These are phyloP conservation scores for Penicillium paradoxum DNA, from an alignment of 495 filamentous ascomycete genomes.

Conservation along the genomic window DNA sequence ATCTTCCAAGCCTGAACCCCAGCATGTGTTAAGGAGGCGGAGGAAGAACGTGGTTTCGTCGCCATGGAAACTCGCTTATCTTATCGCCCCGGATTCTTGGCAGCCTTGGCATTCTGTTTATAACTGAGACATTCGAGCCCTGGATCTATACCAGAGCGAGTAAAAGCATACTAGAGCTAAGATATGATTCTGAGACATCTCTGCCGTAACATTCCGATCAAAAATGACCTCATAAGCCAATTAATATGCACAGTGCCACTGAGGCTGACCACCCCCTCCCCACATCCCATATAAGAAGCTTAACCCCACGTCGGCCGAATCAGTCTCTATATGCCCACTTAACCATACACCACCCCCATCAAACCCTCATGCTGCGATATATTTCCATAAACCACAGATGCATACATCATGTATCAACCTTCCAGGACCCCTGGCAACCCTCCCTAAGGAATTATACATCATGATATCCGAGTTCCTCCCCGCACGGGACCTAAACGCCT, in stretches of 20 bases:
- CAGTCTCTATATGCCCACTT: background rate
- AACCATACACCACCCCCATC: background rate
- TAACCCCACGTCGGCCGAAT: background rate
- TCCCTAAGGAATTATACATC: slow-evolving; percentile 17
- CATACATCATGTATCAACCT: slow-evolving; percentile 2
- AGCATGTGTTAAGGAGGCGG: background rate
- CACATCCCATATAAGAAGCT: background rate
- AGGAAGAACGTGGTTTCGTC: background rate
- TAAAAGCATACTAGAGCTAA: background rate
- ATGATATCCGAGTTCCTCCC: slow-evolving; percentile 10
- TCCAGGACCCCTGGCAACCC: background rate
- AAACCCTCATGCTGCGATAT: background rate
- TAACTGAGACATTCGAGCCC: background rate
- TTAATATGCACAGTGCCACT: background rate
- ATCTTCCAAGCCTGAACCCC: background rate
- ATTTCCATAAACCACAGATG: background rate
- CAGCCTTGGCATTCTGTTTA: background rate
- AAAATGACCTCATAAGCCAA: background rate
- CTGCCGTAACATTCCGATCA: background rate
- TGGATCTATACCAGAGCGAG: background rate
- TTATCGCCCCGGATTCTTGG: slow-evolving; percentile 9
- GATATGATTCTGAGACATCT: background rate
- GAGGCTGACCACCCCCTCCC: background rate
- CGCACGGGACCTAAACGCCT: slow-evolving; percentile 13
- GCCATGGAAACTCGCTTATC: slow-evolving; percentile 5